Percentiles rank a stretch among this genome's conserved stretches.
Evolutionary conservation across 768 basidiomycete genomes (phyloP).

Genomic region (Punctularia strigosozonata): DNA sequence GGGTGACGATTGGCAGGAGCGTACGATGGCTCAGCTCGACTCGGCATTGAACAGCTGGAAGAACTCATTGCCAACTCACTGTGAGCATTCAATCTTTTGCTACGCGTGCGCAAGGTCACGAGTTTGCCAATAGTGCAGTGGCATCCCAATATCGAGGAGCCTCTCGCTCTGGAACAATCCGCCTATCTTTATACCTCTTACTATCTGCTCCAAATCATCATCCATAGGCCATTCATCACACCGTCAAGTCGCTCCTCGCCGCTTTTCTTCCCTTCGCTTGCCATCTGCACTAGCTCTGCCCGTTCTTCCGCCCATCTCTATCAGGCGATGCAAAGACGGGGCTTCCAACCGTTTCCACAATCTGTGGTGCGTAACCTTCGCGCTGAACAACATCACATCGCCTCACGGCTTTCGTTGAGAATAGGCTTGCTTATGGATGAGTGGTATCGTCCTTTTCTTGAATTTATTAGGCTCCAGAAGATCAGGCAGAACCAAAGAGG

Average conservation of each 20-base stretch:
- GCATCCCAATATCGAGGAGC: slow-evolving; percentile 27
- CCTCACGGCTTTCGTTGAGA: no score
- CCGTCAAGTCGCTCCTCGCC: slow-evolving; percentile 11
- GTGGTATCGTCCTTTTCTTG: no score
- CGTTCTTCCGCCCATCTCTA: slow-evolving; percentile 13
- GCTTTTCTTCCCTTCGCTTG: slow-evolving; percentile 23
- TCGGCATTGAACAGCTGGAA: slow-evolving; percentile 28
- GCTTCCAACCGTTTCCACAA: no score
- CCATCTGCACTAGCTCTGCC: slow-evolving; percentile 31
- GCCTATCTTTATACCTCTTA: slow-evolving; percentile 27
- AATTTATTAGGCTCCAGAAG: no score
- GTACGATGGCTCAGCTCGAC: slow-evolving; percentile 28
- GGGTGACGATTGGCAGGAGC: slow-evolving; percentile 13
- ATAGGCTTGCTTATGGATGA: no score
- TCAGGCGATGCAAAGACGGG: no score
- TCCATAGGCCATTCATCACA: slow-evolving; percentile 36
- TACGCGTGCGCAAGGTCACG: background rate
- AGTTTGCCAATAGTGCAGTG: slow-evolving; percentile 17
- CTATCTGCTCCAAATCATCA: slow-evolving; percentile 30
- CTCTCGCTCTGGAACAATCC: slow-evolving; percentile 25
- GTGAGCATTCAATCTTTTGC: slow-evolving; percentile 3
- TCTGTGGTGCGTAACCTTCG: no score
- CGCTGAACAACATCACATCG: no score
- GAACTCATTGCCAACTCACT: slow-evolving; percentile 22
- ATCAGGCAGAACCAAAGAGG: no score